These are phyloP conservation scores for Phaffia australis DNA, from an alignment of 768 basidiomycete species.

Conservation along the genomic window DNA sequence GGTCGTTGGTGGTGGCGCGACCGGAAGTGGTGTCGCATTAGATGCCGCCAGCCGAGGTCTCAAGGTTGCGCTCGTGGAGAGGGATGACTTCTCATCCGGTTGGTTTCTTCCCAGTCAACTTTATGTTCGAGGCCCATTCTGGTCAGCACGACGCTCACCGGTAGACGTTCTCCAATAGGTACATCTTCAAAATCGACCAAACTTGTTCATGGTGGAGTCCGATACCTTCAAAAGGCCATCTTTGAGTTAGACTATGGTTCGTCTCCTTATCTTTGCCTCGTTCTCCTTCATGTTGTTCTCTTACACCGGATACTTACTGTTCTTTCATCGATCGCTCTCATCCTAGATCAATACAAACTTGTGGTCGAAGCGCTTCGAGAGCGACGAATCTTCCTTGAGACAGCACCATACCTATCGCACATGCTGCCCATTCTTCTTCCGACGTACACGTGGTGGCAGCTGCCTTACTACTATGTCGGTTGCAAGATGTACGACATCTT, in stretches of 20 bases:
- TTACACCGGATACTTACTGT: not conserved
- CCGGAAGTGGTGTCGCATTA: conserved; percentile 89
- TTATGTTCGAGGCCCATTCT: not conserved
- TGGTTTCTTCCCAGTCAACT: conserved; percentile 25
- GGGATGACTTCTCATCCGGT: conserved; percentile 87
- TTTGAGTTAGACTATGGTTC: conserved; percentile 93
- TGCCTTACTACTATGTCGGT: conserved; percentile 90
- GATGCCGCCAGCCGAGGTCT: conserved; percentile 87
- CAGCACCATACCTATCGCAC: conserved; percentile 79
- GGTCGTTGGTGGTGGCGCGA: conserved; percentile 88
- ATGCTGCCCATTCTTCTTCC: conserved; percentile 98
- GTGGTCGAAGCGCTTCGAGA: conserved; percentile 92
- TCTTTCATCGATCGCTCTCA: not conserved
- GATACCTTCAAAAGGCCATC: conserved; percentile 93
- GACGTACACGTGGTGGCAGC: conserved; percentile 94
- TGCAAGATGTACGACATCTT: conserved; percentile 94
- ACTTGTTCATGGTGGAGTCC: conserved; percentile 93
- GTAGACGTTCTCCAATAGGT: conserved; percentile 43
- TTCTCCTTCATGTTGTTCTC: not conserved
- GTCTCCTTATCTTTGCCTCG: conserved; percentile 38
- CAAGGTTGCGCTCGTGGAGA: conserved; percentile 83
- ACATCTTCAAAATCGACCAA: conserved; percentile 97
- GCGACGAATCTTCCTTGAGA: conserved; percentile 83
- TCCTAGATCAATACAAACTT: conserved; percentile 52
- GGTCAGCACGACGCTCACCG: not conserved